Conservation (phyloP, 768 basidiomycete species). For the Leccinum longicurvipes region DNA sequence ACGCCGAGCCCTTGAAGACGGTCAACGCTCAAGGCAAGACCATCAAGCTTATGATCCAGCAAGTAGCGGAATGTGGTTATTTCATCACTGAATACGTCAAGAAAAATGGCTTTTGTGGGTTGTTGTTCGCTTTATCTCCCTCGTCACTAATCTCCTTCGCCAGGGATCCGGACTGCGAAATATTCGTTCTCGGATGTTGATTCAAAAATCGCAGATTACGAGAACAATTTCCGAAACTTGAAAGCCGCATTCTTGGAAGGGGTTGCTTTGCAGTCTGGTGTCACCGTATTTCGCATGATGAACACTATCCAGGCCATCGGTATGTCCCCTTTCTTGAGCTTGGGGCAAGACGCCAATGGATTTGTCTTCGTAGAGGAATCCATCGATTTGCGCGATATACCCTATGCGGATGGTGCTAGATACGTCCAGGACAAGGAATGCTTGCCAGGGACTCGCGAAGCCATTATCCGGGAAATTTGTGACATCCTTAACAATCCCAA, state of each 20-base stretch:
- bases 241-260: slow-evolving; percentile 17
- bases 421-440: slow-evolving; percentile 21
- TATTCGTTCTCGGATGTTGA: slow-evolving; percentile 19
- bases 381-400: slow-evolving; percentile 19
- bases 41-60: slow-evolving; percentile 14
- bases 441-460: slow-evolving; percentile 19
- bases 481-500: slow-evolving; percentile 12
- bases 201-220: slow-evolving; percentile 16
- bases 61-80: slow-evolving; percentile 24
- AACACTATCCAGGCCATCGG: slow-evolving; percentile 6
- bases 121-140: neutral
- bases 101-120: slow-evolving; percentile 16
- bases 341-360: neutral
- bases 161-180: slow-evolving; percentile 16
- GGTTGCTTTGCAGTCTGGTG: slow-evolving; percentile 10
- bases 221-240: slow-evolving; percentile 17
- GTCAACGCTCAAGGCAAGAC: slow-evolving; percentile 6
- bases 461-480: slow-evolving; percentile 17
- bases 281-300: slow-evolving; percentile 23
- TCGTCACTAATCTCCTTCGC: neutral
- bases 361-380: slow-evolving; percentile 6
- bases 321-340: neutral
- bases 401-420: slow-evolving; percentile 22
- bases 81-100: slow-evolving; percentile 23
- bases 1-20: slow-evolving; percentile 6